Conservation (phyloP, 352 stramenopile genomes). For the Bremia lactucae region DNA sequence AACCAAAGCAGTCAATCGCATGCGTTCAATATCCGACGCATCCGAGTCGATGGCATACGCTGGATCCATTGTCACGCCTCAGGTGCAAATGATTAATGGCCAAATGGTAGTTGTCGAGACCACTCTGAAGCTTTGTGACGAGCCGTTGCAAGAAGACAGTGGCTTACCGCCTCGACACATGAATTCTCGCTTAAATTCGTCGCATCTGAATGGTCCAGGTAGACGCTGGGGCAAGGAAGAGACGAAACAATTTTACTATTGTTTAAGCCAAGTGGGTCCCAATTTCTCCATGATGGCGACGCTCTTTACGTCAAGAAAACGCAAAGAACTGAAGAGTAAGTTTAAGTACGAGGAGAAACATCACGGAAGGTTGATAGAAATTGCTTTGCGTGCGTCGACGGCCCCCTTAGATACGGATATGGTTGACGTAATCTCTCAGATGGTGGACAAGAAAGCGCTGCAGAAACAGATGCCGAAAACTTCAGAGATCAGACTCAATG, state of each 20-base stretch:
- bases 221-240: constrained; percentile 71
- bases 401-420: constrained; percentile 73
- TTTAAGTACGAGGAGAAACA: constrained; percentile 85
- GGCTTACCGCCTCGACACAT: constrained; percentile 25
- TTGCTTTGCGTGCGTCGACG: constrained; percentile 58
- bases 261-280: constrained; percentile 67
- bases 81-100: constrained; percentile 78
- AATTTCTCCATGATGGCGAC: constrained; percentile 86
- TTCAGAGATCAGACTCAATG: constrained; percentile 18
- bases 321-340: constrained; percentile 79
- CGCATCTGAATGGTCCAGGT: constrained; percentile 31
- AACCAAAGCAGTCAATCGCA: constrained; percentile 33
- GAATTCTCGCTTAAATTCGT: constrained; percentile 29
- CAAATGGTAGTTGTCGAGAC: constrained; percentile 74
- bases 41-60: constrained; percentile 50
- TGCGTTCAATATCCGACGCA: constrained; percentile 49
- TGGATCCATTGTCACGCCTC: constrained; percentile 59
- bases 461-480: constrained; percentile 36
- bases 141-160: constrained; percentile 7
- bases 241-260: constrained; percentile 86
- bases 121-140: constrained; percentile 29
- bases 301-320: constrained; percentile 71
- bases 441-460: constrained; percentile 64
- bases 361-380: constrained; percentile 62
- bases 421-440: constrained; percentile 64